Percentiles rank a stretch among this genome's conserved stretches.
Conservation (phyloP, 2,329 filamentous ascomycete genomes). For the Trichoderma endophyticum region DNA sequence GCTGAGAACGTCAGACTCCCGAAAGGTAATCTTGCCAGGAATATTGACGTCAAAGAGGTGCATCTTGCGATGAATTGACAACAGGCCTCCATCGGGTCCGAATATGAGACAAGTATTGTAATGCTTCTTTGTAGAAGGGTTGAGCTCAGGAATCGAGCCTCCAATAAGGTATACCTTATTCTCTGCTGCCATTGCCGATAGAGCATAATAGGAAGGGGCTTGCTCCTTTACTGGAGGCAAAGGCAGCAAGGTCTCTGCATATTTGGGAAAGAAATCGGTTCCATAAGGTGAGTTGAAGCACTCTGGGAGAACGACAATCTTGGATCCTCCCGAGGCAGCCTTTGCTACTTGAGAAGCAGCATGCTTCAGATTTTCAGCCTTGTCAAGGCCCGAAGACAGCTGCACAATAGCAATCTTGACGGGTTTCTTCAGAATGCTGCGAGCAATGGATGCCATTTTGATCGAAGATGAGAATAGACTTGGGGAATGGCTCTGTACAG, state of each 20-base stretch:
- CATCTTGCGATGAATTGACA: slow-evolving; percentile 86
- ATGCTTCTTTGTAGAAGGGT: slow-evolving; percentile 56
- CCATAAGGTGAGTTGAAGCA: slow-evolving; percentile 99
- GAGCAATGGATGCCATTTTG: neutral
- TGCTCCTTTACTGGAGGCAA: slow-evolving; percentile 67
- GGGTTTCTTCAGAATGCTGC: slow-evolving; percentile 60
- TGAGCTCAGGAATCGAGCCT: slow-evolving; percentile 86
- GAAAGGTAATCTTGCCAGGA: slow-evolving; percentile 88
- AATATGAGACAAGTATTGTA: slow-evolving; percentile 93
- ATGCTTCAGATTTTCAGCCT: slow-evolving; percentile 75
- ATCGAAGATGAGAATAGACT: neutral
- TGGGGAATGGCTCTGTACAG: neutral
- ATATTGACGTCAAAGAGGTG: slow-evolving; percentile 98
- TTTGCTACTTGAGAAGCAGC: slow-evolving; percentile 80
- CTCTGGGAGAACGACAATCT: slow-evolving; percentile 88
- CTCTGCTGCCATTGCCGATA: slow-evolving; percentile 75
- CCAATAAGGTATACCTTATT: slow-evolving; percentile 79
- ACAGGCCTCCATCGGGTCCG: slow-evolving; percentile 67
- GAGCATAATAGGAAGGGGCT: slow-evolving; percentile 80
- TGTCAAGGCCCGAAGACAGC: slow-evolving; percentile 77
- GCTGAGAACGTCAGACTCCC: slow-evolving; percentile 83
- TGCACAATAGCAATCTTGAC: slow-evolving; percentile 80
- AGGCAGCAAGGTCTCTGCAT: slow-evolving; percentile 79
- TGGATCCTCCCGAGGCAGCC: slow-evolving; percentile 71
- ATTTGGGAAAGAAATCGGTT: slow-evolving; percentile 81